phyloP scores from a whole-genome alignment of 768 basidiomycete species.

The Mycena filopes region DNA sequence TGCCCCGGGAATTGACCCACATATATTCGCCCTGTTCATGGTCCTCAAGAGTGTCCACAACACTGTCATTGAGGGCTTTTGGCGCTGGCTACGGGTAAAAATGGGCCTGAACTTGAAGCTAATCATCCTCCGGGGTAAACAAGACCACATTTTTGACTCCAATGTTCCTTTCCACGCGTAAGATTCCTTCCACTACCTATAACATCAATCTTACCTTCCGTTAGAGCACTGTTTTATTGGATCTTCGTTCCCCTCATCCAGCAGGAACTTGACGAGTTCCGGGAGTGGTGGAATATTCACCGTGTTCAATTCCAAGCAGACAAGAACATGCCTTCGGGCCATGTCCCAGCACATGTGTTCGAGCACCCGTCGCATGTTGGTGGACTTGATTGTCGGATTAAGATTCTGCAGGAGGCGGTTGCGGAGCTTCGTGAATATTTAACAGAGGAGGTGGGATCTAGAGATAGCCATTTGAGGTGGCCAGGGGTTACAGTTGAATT shows the following conservation, averaged over 20 bases:
- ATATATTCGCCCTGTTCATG: conserved; percentile 30
- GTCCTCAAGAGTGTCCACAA: conserved; percentile 44
- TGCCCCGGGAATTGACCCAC: conserved; percentile 38
- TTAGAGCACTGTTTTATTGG: conserved; percentile 26
- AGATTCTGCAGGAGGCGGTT: conserved; percentile 3
- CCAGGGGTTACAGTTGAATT: conserved; percentile 14
- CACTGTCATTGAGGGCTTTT: conserved; percentile 43
- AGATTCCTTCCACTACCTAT: neutral
- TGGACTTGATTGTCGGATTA: conserved; percentile 13
- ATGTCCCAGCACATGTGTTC: conserved; percentile 7
- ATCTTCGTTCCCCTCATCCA: conserved; percentile 33
- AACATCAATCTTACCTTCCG: no score
- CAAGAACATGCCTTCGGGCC: conserved; percentile 34
- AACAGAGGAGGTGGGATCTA: conserved; percentile 20
- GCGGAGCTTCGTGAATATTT: conserved; percentile 6
- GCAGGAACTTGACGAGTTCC: conserved; percentile 30
- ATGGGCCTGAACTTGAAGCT: conserved; percentile 9
- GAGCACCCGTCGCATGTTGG: conserved; percentile 5
- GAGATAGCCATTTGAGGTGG: conserved; percentile 14
- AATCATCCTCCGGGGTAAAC: neutral
- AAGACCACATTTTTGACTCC: neutral
- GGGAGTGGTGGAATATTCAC: conserved; percentile 35
- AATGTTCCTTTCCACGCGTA: neutral
- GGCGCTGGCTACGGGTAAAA: conserved; percentile 28
- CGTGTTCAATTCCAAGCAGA: conserved; percentile 23